Evolutionary conservation across 106 monocot genomes (phyloP).

Genomic region (Dioscorea dumetorum): DNA sequence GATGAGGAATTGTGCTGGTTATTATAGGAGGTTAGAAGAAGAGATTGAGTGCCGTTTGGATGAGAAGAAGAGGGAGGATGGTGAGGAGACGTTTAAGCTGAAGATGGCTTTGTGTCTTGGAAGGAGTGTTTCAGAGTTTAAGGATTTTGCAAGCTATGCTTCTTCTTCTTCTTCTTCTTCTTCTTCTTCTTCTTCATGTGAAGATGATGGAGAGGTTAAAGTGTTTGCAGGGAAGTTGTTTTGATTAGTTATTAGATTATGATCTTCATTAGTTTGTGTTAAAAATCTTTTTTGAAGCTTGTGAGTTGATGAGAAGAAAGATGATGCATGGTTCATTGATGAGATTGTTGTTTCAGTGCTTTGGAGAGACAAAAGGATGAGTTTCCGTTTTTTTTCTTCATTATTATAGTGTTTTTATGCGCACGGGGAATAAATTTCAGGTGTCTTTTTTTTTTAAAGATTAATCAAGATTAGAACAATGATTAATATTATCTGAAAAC

Average conservation of each 20-base stretch:
- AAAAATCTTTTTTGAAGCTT: no score
- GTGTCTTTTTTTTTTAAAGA: no score
- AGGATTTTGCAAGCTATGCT: slow-evolving; percentile 24
- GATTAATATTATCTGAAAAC: no score
- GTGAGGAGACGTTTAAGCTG: slow-evolving; percentile 55
- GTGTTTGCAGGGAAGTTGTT: slow-evolving; percentile 79
- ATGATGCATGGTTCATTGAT: no score
- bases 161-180: slow-evolving; percentile 1
- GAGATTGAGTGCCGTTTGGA: slow-evolving; percentile 51
- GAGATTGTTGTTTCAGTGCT: no score
- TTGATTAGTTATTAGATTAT: slow-evolving; percentile 11
- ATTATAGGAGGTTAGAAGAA: slow-evolving; percentile 52
- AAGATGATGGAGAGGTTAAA: slow-evolving; percentile 19
- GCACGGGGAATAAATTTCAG: no score
- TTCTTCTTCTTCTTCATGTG: neutral
- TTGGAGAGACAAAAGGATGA: no score
- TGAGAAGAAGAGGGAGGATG: slow-evolving; percentile 43
- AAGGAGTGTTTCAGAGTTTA: slow-evolving; percentile 48
- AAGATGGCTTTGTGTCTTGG: slow-evolving; percentile 75
- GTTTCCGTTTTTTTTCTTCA: no score
- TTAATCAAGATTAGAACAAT: no score
- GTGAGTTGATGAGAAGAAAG: no score
- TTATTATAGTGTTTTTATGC: no score
- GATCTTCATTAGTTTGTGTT: no score
- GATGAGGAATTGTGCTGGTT: slow-evolving; percentile 57